Conservation (phyloP, 2,329 filamentous ascomycete genomes). For the Cordyceps cicadae region DNA sequence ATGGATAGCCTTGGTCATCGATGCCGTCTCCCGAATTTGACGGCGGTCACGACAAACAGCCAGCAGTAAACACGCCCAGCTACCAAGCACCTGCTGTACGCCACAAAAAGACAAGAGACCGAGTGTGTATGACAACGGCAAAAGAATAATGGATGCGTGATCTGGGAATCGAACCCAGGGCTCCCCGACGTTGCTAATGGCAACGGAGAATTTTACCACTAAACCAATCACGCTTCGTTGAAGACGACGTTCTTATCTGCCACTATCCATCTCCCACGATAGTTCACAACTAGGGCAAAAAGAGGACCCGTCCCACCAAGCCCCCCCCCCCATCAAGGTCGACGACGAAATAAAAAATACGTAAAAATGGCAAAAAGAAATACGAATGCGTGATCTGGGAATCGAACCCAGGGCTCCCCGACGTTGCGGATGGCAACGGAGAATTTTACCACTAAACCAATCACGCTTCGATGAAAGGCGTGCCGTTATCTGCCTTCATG, state of each 20-base stretch:
- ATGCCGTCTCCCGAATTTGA: not conserved
- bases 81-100: not conserved
- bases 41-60: not conserved
- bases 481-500: not conserved
- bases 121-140: not conserved
- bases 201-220: constrained; percentile 18
- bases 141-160: constrained; percentile 13
- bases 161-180: constrained; percentile 18
- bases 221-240: constrained; percentile 17
- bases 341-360: not conserved
- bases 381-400: constrained; percentile 17
- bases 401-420: constrained; percentile 17
- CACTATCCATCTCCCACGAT: not conserved
- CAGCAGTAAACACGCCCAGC: no score
- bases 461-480: constrained; percentile 6
- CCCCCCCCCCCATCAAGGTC: not conserved
- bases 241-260: not conserved
- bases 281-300: not conserved
- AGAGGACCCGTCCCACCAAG: not conserved
- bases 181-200: constrained; percentile 17
- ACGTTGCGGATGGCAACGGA: constrained; percentile 17
- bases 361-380: constrained; percentile 1
- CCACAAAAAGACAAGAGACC: not conserved
- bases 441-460: constrained; percentile 20
- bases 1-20: not conserved